Conservation (phyloP, 768 basidiomycete species). For the Suillus bovinus region DNA sequence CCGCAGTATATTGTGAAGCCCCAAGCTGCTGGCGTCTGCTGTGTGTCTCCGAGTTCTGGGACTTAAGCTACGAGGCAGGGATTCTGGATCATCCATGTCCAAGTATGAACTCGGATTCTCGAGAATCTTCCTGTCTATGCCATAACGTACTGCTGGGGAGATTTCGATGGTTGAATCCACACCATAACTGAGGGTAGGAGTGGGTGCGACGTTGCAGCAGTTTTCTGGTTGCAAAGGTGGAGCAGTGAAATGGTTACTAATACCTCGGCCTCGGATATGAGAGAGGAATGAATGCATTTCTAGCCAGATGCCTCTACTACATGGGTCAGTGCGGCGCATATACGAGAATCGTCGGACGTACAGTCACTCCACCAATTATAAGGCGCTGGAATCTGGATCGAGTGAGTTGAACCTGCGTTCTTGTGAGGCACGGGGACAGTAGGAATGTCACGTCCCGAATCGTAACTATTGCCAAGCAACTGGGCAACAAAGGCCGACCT, state of each 20-base stretch:
- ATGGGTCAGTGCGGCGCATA: neutral
- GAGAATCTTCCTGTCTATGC: slow-evolving; percentile 29
- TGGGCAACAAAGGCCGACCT: neutral
- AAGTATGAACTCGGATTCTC: slow-evolving; percentile 32
- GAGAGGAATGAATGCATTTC: slow-evolving; percentile 33
- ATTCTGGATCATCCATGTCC: slow-evolving; percentile 15
- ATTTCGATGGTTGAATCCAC: neutral
- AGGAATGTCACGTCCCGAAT: neutral
- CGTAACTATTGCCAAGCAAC: slow-evolving; percentile 2
- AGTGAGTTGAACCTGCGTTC: neutral
- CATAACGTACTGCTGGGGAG: slow-evolving; percentile 8
- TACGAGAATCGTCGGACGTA: neutral
- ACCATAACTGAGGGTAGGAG: slow-evolving; percentile 6
- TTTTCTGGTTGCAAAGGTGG: slow-evolving; percentile 14
- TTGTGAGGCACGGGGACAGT: neutral
- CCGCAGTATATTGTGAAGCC: slow-evolving; percentile 11
- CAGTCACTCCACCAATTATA: neutral
- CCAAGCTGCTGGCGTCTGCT: slow-evolving; percentile 7
- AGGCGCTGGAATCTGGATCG: neutral
- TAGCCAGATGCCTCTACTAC: slow-evolving; percentile 7
- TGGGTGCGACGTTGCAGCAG: neutral
- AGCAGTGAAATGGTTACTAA: slow-evolving; percentile 20
- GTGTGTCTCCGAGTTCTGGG: slow-evolving; percentile 28
- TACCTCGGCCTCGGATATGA: slow-evolving; percentile 31
- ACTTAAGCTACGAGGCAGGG: slow-evolving; percentile 24